Base-by-base conservation (phyloP, 2,329 filamentous ascomycete species). In the Graphium sp. region DNA sequence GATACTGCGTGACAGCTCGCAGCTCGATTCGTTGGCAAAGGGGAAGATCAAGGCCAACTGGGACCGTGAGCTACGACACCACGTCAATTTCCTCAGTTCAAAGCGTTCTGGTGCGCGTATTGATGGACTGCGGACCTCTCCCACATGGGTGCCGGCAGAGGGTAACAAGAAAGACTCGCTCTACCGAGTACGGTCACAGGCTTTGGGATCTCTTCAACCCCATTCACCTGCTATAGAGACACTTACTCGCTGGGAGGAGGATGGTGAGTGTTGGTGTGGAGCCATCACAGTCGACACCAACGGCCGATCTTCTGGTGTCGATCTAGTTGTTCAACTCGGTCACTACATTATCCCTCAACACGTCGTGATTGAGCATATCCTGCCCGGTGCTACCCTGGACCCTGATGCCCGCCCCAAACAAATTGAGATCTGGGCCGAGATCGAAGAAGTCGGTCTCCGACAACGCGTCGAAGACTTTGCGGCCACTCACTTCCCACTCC, bases 191-290 rank as follows among this genome's bases (percentile, higher is more conserved):
- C 30, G 8, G 44, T 18, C 37, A 31, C 27, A 17, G 28, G 19
- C 22, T 25, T 17, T 8, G 24, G 9, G 18, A 22, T n/a, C n/a
- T n/a, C n/a, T n/a, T n/a, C n/a, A n/a, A n/a, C n/a, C n/a, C n/a
- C n/a, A n/a, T n/a, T n/a, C n/a, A n/a, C n/a, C n/a, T n/a, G n/a
- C 45, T 52, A n/a, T n/a, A n/a, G n/a, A n/a, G n/a, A n/a, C n/a
- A n/a, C n/a, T n/a, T n/a, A n/a, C n/a, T 2, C 52, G 58, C 4
- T 93, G 85, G 83, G 58, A 73, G 7, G 80, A 92, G 27, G 65
- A 76, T 19, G 81, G 79, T 13, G 80, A 95, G 35, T 91, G 83
- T 50, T 95, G 83, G 79, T 95, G 87, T 48, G 73, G 76, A 5
- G 62, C 57, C 0, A 44, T 42, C 4, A 52, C 53, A 1, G 37